Conservation (phyloP, 306 rosid species). For the Cucurbita pepo region DNA sequence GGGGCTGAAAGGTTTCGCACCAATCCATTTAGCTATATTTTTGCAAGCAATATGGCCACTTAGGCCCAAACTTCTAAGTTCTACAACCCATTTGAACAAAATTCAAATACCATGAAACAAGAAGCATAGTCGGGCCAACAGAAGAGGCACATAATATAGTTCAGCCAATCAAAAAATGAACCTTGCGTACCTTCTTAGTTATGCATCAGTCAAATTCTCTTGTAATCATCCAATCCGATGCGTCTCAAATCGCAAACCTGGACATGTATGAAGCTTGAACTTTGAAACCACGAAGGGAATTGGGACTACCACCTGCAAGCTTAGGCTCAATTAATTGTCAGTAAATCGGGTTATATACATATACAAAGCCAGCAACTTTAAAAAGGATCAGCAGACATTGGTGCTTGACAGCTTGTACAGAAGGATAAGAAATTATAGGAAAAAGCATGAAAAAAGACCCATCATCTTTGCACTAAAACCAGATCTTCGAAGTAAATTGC, state of each 20-base stretch:
- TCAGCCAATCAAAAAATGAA: neutral
- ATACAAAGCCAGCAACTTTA: neutral
- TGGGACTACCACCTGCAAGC: neutral
- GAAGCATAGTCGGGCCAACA: neutral
- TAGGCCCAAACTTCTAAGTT: neutral
- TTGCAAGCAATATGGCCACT: neutral
- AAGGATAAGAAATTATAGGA: neutral
- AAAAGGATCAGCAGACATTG: neutral
- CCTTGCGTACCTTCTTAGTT: neutral
- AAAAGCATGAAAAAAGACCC: neutral
- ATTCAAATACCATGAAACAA: neutral
- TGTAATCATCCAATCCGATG: neutral
- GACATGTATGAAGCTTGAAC: neutral
- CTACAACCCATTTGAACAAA: neutral
- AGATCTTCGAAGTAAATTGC: neutral
- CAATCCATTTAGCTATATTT: neutral
- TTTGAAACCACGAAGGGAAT: neutral
- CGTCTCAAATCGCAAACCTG: neutral
- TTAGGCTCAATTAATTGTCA: neutral
- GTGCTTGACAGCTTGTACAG: neutral
- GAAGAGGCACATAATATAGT: neutral
- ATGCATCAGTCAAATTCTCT: neutral
- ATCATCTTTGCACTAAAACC: slow-evolving; percentile 3
- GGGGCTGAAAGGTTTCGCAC: neutral
- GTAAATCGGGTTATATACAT: neutral